Conservation (phyloP, 306 rosid genomes). For the Datisca glomerata region DNA sequence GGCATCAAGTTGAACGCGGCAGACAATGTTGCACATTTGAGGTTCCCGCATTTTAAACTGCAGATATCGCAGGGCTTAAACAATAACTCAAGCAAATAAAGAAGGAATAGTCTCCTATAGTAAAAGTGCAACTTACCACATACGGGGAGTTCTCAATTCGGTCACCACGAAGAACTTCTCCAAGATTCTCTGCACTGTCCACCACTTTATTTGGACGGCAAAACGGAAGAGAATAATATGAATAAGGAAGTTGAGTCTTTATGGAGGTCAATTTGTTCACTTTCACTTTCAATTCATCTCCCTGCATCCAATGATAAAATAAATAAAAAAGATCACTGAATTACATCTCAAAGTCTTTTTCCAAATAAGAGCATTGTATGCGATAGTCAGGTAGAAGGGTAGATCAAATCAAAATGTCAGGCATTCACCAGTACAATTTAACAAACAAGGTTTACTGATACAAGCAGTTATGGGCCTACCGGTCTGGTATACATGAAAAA, state of each 20-base stretch:
- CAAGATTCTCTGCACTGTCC: conserved; percentile 90
- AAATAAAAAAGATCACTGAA: not conserved
- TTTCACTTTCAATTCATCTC: conserved; percentile 75
- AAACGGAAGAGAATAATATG: conserved; percentile 77
- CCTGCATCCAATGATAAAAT: conserved; percentile 33
- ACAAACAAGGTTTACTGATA: too few species aligned
- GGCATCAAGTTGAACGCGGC: conserved; percentile 47
- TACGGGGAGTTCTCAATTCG: conserved; percentile 84
- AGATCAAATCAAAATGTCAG: too few species aligned
- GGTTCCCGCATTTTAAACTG: conserved; percentile 92
- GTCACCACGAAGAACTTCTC: conserved; percentile 97
- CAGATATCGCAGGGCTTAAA: conserved; percentile 6
- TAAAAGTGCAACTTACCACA: conserved; percentile 39
- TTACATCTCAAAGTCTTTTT: not conserved
- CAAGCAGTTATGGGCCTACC: too few species aligned
- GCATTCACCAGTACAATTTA: too few species aligned
- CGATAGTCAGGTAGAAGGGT: too few species aligned
- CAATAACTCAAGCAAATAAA: conserved; percentile 10
- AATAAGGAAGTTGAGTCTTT: conserved; percentile 87
- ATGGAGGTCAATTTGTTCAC: conserved; percentile 80
- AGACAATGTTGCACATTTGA: conserved; percentile 62
- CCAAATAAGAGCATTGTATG: not conserved
- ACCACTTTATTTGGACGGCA: conserved; percentile 40
- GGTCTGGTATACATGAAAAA: too few species aligned
- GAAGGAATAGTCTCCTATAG: not conserved